Base-by-base conservation (phyloP, 1,139 yeast species). In the Yamadazyma pseudoaaseri region DNA sequence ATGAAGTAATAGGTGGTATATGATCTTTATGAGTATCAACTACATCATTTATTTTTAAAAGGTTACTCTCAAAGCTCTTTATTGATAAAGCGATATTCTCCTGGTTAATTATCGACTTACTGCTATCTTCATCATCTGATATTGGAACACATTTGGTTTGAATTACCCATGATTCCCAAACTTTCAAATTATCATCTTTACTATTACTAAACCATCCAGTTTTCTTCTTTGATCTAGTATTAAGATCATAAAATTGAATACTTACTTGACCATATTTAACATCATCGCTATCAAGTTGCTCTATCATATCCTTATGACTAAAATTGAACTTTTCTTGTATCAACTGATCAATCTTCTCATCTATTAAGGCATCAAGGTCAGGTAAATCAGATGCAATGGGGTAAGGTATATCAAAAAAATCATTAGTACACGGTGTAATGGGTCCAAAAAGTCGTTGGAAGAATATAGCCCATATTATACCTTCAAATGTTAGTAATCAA, bases 381-480 rank as follows among this genome's bases (percentile, higher is more conserved):
- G 73, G 66, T 36, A 63, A 51, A 27, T 62, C 61, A 1, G 52
- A 52, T 2, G 70, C 73, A 49, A 62, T 54, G 5, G 78, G 75
- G 44, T 73, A 74, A 5, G 76, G 61, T 9, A 70, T 56, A 16
- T 60, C 67, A 18, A 70, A 52, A 42, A 74, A 73, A 32, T 66
- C 69, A 30, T 54, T 58, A 2, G 73, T 70, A 15, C 64, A 54
- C 2, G 94, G 90, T 1, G 62, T 57, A 16, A 83, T 65, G 2
- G 82, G 74, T 0, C 92, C 90, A 53, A 85, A 80, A 20, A 83
- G 62, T 29, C 95, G 60, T 38, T 80, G 79, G 53, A 85, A 85
- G 54, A 85, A 75, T 17, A 85, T 76, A 2, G 86, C 65, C 67
- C 85, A 79, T 39, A 83, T 54, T 23, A 82, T 56, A 3, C 87